Evolutionary conservation across 164 flowering plant genomes (phyloP), one percentile per base, ranked within the genome.

Genomic region (Dillenia turbinata): DNA sequence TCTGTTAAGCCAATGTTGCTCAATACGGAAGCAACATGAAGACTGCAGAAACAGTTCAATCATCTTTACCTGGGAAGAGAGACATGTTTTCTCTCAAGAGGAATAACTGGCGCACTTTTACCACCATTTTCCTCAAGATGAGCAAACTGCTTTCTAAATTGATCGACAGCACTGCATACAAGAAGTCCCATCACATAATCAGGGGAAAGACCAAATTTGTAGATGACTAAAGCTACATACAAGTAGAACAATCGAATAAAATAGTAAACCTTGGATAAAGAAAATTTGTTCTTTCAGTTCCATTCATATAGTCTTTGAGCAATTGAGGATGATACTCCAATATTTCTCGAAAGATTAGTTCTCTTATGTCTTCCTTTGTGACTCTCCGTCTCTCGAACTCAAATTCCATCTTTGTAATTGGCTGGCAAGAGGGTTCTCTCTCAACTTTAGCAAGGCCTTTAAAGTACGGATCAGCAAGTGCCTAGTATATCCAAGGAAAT

Each of bases 251-350:
- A 51, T 52, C 16, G 16, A 63, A 47, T 13, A 59, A 46, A 47
- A 44, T 53, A 40, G 59, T 9, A 49, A 16, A 90, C 98, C 96
- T 92, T 12, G 98, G 98, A 73, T 92, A 90, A 49, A 92, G 87
- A 74, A 89, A 92, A 70, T 69, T 92, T 52, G 92, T 78, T 65
- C 89, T 75, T 66, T 92, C 98, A 43, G 87, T 71, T 68, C 98
- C 98, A 79, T 75, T 84, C 50, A 78, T 45, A 64, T 90, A 85
- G 77, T 90, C 96, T 65, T 88, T 83, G 24, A 86, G 79, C 52
- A 92, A 78, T 65, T 85, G 93, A 60, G 95, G 98, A 79, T 92
- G 98, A 73, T 92, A 92, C 64, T 92, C 98, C 12, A 92, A 75
- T 44, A 90, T 86, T 77, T 92, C 98, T 33, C 90, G 75, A 66